A percentile compares a stretch with the other conserved stretches of the same genome.
phyloP scores from a whole-genome alignment of 2,329 filamentous ascomycete genomes.

The Lachnellula suecica region DNA sequence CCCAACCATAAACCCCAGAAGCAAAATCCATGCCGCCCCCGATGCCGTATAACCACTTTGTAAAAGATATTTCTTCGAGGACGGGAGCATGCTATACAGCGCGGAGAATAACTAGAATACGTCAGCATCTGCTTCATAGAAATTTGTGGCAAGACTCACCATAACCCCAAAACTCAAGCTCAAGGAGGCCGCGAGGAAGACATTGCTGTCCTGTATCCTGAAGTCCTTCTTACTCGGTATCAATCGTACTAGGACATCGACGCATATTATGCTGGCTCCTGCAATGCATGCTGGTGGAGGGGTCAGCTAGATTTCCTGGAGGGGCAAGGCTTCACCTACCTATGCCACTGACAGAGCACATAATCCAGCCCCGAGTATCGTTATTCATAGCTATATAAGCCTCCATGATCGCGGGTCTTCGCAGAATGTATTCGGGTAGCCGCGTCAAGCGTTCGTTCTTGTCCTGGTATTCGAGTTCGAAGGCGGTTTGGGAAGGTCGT shows the following conservation, averaged over 20 bases:
- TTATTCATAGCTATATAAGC: constrained; percentile 59
- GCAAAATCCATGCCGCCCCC: constrained; percentile 65
- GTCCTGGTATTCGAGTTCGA: neutral
- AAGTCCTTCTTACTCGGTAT: constrained; percentile 77
- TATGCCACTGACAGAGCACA: constrained; percentile 79
- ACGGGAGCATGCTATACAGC: constrained; percentile 89
- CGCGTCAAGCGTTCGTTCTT: neutral
- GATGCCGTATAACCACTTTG: constrained; percentile 66
- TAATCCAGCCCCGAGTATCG: constrained; percentile 91
- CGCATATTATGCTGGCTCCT: constrained; percentile 81
- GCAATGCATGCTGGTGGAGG: constrained; percentile 56
- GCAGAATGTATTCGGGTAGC: neutral
- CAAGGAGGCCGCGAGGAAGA: constrained; percentile 82
- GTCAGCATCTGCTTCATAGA: constrained; percentile 7
- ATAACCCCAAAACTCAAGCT: constrained; percentile 96
- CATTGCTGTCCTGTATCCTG: constrained; percentile 83
- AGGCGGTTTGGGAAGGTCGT: neutral
- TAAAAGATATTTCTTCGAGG: constrained; percentile 74
- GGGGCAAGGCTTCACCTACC: constrained; percentile 43
- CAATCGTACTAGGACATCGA: constrained; percentile 74
- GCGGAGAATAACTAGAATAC: constrained; percentile 77
- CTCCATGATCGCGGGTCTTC: constrained; percentile 16
- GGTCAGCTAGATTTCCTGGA: constrained; percentile 9
- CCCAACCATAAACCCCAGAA: constrained; percentile 68
- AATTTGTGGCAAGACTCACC: constrained; percentile 52